Conservation (phyloP, 805 yeast genomes). For the Aciculoconidium aculeatum region DNA sequence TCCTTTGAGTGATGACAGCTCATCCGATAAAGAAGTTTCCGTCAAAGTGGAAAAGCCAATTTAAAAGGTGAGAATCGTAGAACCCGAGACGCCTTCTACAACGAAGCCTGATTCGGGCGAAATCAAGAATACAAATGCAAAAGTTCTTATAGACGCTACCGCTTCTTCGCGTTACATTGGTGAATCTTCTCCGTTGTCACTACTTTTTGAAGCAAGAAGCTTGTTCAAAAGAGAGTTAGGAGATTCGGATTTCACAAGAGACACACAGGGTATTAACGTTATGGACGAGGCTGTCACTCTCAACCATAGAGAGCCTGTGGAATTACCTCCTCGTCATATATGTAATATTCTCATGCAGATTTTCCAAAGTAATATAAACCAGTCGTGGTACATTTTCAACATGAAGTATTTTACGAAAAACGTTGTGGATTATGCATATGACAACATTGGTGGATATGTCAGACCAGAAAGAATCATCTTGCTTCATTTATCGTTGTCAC, state of each 20-base stretch:
- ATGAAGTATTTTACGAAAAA: slow-evolving; percentile 23
- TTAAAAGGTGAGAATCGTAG: too few relatives aligned
- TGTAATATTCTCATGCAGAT: slow-evolving; percentile 12
- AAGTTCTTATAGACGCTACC: slow-evolving; percentile 28
- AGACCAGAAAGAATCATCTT: slow-evolving; percentile 23
- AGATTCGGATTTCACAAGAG: slow-evolving; percentile 29
- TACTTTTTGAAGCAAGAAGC: slow-evolving; percentile 35
- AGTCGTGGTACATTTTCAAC: slow-evolving; percentile 33
- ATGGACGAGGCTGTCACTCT: slow-evolving; percentile 29
- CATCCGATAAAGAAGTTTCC: too few relatives aligned
- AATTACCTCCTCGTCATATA: slow-evolving; percentile 6
- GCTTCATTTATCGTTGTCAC: slow-evolving; percentile 33
- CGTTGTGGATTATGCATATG: slow-evolving; percentile 25
- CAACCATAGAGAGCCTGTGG: slow-evolving; percentile 12
- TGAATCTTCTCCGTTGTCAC: slow-evolving; percentile 37
- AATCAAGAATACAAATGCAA: too few relatives aligned
- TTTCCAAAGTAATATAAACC: slow-evolving; percentile 35
- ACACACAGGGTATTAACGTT: slow-evolving; percentile 30
- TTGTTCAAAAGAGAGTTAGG: slow-evolving; percentile 28
- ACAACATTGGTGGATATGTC: too few relatives aligned
- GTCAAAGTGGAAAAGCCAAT: too few relatives aligned
- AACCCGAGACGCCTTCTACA: slow-evolving; percentile 13
- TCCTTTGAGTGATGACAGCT: too few relatives aligned
- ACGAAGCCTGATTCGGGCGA: too few relatives aligned
- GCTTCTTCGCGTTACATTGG: slow-evolving; percentile 36